Evolutionary conservation across 495 filamentous ascomycete genomes (phyloP).

Genomic region (Talaromyces ruber): DNA sequence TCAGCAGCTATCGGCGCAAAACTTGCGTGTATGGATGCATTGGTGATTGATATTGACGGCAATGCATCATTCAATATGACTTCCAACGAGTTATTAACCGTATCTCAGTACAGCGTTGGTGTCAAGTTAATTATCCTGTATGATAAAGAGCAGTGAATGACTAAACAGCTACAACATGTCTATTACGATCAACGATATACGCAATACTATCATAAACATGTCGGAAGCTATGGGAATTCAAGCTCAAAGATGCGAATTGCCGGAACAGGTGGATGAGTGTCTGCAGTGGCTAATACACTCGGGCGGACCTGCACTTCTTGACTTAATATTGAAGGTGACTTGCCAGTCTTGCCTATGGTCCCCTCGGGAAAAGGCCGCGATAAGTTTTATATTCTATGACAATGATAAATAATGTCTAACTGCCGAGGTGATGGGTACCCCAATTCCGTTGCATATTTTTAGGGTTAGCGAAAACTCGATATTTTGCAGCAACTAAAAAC

Average conservation of each 20-base stretch:
- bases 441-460: too few relatives aligned
- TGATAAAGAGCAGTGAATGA: conserved; percentile 92
- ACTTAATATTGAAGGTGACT: conserved; percentile 76
- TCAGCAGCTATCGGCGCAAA: conserved; percentile 91
- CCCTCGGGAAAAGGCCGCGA: conserved; percentile 76
- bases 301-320: conserved; percentile 67
- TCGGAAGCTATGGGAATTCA: conserved; percentile 79
- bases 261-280: conserved; percentile 63
- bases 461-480: too few relatives aligned
- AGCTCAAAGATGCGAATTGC: conserved; percentile 51
- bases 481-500: too few relatives aligned
- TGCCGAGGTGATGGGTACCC: too few relatives aligned
- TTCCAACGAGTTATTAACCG: conserved; percentile 78
- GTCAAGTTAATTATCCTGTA: conserved; percentile 88
- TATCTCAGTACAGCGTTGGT: conserved; percentile 85
- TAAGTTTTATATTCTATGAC: conserved; percentile 72
- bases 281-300: conserved; percentile 82
- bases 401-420: neutral
- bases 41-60: conserved; percentile 91
- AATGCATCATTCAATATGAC: conserved; percentile 96
- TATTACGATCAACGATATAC: conserved; percentile 90
- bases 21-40: conserved; percentile 71
- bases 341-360: conserved; percentile 86
- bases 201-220: conserved; percentile 84
- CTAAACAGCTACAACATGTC: conserved; percentile 88